A percentile compares a stretch with the other conserved stretches of the same genome.
phyloP scores from a whole-genome alignment of 768 basidiomycete genomes.

The Filobasidium floriforme region DNA sequence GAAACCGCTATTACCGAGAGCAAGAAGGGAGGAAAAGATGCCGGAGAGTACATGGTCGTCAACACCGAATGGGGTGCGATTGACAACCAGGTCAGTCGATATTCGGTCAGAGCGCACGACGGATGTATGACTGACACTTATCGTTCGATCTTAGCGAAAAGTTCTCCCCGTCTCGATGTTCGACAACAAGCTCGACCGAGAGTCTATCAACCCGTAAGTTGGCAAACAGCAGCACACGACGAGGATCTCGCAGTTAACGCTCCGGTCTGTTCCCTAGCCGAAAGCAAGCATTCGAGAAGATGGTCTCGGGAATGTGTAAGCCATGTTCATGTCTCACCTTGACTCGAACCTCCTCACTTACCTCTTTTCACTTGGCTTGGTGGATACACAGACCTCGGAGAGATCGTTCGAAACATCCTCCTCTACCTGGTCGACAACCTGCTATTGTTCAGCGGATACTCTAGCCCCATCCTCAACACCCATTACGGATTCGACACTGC shows the following conservation, averaged over 20 bases:
- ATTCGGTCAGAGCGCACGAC: neutral
- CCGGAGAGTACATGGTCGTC: conserved; percentile 68
- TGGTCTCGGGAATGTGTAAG: conserved; percentile 89
- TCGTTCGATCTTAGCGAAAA: conserved; percentile 53
- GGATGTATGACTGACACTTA: conserved; percentile 1
- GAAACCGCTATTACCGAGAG: conserved; percentile 51
- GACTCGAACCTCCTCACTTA: neutral
- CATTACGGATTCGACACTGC: conserved; percentile 95
- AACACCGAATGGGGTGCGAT: conserved; percentile 99
- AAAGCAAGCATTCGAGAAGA: conserved; percentile 93
- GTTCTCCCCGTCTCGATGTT: conserved; percentile 79
- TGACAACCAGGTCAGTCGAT: conserved; percentile 71
- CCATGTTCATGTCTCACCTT: neutral
- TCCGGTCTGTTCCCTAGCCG: conserved; percentile 39
- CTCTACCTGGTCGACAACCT: conserved; percentile 59
- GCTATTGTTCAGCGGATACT: conserved; percentile 68
- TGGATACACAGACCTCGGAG: conserved; percentile 61
- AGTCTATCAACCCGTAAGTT: conserved; percentile 76
- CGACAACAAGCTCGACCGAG: conserved; percentile 85
- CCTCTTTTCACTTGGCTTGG: neutral
- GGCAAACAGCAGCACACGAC: neutral
- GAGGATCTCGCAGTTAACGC: neutral
- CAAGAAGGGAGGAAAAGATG: conserved; percentile 46
- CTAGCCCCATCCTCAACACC: conserved; percentile 63
- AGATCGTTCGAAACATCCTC: conserved; percentile 78